phyloP scores from a whole-genome alignment of 345 rosid species.

The Bruguiera parviflora region DNA sequence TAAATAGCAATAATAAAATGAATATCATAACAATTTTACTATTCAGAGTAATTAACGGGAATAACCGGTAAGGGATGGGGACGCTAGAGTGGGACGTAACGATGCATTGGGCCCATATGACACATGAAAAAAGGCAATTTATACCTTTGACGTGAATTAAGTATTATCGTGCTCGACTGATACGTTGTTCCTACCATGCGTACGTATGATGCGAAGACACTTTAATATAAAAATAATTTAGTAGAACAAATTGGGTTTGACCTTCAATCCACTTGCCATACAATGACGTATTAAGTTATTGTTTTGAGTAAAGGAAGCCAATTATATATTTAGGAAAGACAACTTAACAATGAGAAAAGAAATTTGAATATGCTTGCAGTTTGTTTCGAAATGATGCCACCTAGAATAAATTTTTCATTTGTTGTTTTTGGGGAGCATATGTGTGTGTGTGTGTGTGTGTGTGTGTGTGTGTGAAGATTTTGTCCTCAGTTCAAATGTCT shows the following conservation, averaged over 20 bases:
- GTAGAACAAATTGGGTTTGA: constrained; percentile 13
- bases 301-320: too few relatives aligned
- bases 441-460: too few relatives aligned
- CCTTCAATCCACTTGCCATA: constrained; percentile 7
- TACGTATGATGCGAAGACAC: constrained; percentile 30
- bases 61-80: neutral
- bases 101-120: constrained; percentile 8
- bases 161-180: neutral
- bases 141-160: constrained; percentile 22
- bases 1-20: too few relatives aligned
- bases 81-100: constrained; percentile 14
- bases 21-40: too few relatives aligned
- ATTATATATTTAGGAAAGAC: too few relatives aligned
- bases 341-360: too few relatives aligned
- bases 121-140: constrained; percentile 18
- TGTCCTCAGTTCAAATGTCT: too few relatives aligned
- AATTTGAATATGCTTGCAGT: too few relatives aligned
- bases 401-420: too few relatives aligned
- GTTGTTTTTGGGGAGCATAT: too few relatives aligned
- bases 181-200: constrained; percentile 20
- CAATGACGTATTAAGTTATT: neutral
- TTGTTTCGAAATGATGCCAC: too few relatives aligned
- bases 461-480: too few relatives aligned
- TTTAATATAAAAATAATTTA: neutral
- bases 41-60: neutral